Conservation (phyloP, 345 rosid genomes). For the Gossypium longicalyx region DNA sequence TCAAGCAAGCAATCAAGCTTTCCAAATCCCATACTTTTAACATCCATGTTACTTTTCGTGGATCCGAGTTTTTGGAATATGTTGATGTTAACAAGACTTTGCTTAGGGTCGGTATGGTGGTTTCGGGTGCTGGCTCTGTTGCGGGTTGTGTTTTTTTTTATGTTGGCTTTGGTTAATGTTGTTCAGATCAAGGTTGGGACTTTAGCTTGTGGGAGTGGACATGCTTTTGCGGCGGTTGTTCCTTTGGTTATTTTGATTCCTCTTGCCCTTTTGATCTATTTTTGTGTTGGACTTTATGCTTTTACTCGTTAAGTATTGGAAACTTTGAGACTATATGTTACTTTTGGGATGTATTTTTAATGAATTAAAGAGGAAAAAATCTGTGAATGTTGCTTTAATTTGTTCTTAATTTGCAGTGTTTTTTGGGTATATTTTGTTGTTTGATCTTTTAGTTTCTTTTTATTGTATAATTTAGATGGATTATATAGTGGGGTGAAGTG, state of each 20-base stretch:
- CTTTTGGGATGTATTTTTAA: too few species aligned
- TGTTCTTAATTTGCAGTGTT: background rate
- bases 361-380: background rate
- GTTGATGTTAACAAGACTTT: conserved; percentile 38
- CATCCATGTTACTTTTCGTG: background rate
- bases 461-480: background rate
- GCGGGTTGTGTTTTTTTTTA: conserved; percentile 57
- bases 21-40: conserved; percentile 22
- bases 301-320: conserved; percentile 43
- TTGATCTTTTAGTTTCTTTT: background rate
- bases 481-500: background rate
- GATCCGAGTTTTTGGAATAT: conserved; percentile 4
- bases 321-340: background rate
- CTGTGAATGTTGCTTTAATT: background rate
- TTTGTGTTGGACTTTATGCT: conserved; percentile 53
- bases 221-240: conserved; percentile 57
- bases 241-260: conserved; percentile 75
- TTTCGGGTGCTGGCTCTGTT: conserved; percentile 69
- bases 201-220: conserved; percentile 64
- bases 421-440: background rate
- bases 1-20: conserved; percentile 77
- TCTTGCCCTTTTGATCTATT: conserved; percentile 47
- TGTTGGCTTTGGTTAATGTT: conserved; percentile 74
- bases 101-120: conserved; percentile 74
- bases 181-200: conserved; percentile 79